These are phyloP conservation scores for Akebia trifoliata DNA, from an alignment of 164 flowering plant genomes.

Conservation along the genomic window DNA sequence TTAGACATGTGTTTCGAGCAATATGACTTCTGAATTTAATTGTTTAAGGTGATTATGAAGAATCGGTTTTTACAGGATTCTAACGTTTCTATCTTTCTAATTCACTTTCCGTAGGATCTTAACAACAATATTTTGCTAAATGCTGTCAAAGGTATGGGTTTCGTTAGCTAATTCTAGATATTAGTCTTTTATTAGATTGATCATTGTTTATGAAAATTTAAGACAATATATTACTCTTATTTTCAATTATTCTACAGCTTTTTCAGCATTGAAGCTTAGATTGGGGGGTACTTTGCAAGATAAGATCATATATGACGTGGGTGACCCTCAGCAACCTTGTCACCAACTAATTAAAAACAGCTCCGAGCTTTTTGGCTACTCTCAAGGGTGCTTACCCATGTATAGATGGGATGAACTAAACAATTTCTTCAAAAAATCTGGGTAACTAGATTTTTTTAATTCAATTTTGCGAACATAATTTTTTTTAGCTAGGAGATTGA, in stretches of 20 bases:
- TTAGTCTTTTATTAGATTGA: not conserved
- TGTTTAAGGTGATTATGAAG: too few species aligned
- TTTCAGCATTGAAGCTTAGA: conserved; percentile 82
- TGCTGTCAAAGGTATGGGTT: conserved; percentile 68
- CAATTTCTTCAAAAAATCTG: conserved; percentile 54
- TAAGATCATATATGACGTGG: conserved; percentile 55
- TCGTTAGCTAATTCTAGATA: not conserved
- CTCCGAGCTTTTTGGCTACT: conserved; percentile 65
- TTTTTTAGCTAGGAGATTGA: not conserved
- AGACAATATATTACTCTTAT: not conserved
- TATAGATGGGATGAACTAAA: conserved; percentile 84
- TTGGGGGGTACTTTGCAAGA: conserved; percentile 89
- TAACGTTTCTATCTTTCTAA: too few species aligned
- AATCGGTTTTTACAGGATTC: too few species aligned
- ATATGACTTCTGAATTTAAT: too few species aligned
- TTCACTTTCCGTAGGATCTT: conserved; percentile 91
- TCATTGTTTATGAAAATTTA: not conserved
- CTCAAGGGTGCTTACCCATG: conserved; percentile 77
- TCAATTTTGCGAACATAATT: not conserved
- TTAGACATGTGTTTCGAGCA: not conserved
- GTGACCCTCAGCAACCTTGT: conserved; percentile 41
- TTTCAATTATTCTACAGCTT: conserved; percentile 40
- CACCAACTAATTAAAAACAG: conserved; percentile 34
- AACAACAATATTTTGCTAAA: conserved; percentile 53
- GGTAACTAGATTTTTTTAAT: conserved; percentile 38